A percentile compares a stretch with the other conserved stretches of the same genome.
phyloP scores from a whole-genome alignment of 2,329 filamentous ascomycete genomes.

The Pseudogymnoascus verrucosus region DNA sequence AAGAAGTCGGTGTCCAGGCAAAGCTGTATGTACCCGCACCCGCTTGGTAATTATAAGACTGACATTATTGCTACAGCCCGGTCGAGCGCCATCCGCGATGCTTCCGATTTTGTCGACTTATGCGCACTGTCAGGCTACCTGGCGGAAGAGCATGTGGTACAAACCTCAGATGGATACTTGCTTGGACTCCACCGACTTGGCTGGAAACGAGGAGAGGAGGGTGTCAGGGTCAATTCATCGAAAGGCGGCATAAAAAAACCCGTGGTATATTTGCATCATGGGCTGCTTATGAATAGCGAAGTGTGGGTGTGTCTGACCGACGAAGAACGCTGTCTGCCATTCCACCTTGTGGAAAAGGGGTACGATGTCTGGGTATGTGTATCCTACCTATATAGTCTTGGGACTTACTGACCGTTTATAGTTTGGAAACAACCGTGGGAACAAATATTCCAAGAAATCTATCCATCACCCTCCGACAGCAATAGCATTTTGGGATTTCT shows the following conservation, averaged over 20 bases:
- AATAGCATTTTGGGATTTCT: constrained; percentile 88
- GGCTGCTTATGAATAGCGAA: constrained; percentile 96
- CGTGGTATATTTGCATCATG: constrained; percentile 91
- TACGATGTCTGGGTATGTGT: constrained; percentile 85
- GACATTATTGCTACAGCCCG: constrained; percentile 40
- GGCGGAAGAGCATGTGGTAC: constrained; percentile 91
- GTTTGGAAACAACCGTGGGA: constrained; percentile 95
- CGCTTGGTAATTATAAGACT: constrained; percentile 53
- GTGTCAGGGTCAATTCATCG: constrained; percentile 67
- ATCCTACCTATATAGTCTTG: background rate
- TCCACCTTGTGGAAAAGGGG: constrained; percentile 78
- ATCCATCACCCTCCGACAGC: constrained; percentile 67
- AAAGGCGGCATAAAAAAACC: constrained; percentile 61
- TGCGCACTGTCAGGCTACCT: constrained; percentile 86
- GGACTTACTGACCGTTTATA: constrained; percentile 29
- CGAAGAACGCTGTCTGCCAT: constrained; percentile 75
- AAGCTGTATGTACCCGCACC: constrained; percentile 48
- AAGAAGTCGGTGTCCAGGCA: constrained; percentile 60
- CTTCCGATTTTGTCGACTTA: constrained; percentile 88
- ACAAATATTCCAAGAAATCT: constrained; percentile 98
- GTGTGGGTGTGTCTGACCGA: constrained; percentile 95
- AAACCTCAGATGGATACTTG: constrained; percentile 89
- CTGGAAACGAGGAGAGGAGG: constrained; percentile 74
- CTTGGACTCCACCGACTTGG: constrained; percentile 83
- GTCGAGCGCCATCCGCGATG: constrained; percentile 71